Evolutionary conservation across 2,329 filamentous ascomycete genomes (phyloP), one percentile per base, ranked within the genome.

Genomic region (Hypoxylon sp.): DNA sequence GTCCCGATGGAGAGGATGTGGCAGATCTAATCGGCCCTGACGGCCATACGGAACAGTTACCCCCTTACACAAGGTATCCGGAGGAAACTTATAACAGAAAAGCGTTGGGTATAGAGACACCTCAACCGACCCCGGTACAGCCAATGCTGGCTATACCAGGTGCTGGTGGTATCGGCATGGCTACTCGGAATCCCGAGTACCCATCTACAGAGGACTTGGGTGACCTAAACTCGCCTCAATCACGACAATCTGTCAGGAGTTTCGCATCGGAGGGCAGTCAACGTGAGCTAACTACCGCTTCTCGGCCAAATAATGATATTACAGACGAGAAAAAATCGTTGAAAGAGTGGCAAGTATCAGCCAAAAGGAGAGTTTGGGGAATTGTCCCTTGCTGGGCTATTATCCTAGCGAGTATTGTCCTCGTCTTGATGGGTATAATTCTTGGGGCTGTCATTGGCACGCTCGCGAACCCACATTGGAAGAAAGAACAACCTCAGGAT

Each of bases 31-130:
- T 98, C 56, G 94, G 94, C 1, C 92, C 92, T 0, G 89, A 97
- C 75, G 94, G 94, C 0, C 94, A 98, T 76, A 91, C 92, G 1
- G 95, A 98, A 79, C 93, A 97, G 78, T 83, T 98, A 17, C 95
- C 95, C 11, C 95, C 95, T 0, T 98, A 98, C 77, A 93, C 93
- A 13, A 87, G 93, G 78, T 98, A 97, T 79, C 93, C 94, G 2
- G 92, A 97, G 57, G 91, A 93, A 62, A 83, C 83, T 0, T 90
- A 81, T 79, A 86, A 77, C 76, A 87, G 79, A 84, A 93, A 87
- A 75, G 79, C 81, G 53, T 72, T 78, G 17, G 77, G 79, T 19
- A 71, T 76, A n/a, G 73, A 74, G 24, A 74, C 72, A 54, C 65
- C 73, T 47, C 72, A 71, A 27, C 52, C 74, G 27, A 51, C 54